Evolutionary conservation across 257 asterid genomes (phyloP).

Genomic region (Solanum pennellii): DNA sequence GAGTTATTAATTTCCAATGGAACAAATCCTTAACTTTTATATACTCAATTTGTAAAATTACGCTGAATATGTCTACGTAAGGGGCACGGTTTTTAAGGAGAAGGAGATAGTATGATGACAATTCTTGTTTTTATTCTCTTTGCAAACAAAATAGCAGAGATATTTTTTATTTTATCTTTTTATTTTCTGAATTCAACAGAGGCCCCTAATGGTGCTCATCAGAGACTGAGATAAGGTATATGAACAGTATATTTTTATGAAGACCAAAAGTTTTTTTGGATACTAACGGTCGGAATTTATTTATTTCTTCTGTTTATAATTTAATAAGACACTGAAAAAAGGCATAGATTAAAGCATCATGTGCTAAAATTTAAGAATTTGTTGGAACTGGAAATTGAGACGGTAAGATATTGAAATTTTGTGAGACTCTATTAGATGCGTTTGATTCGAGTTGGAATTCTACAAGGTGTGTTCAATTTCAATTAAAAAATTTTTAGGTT

Average conservation of each 20-base stretch:
- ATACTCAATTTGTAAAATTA: background rate
- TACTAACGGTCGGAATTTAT: conserved; percentile 4
- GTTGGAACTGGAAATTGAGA: background rate
- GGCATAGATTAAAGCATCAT: background rate
- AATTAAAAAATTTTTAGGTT: too few relatives aligned
- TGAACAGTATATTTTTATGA: background rate
- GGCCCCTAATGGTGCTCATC: background rate
- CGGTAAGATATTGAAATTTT: too few relatives aligned
- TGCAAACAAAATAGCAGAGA: background rate
- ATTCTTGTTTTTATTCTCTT: background rate
- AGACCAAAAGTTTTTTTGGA: background rate
- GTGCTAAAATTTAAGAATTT: background rate
- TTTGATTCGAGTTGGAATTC: too few relatives aligned
- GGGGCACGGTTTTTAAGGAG: conserved; percentile 17
- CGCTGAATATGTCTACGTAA: background rate
- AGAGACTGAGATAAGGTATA: background rate
- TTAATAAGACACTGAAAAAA: background rate
- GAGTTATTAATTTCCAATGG: too few relatives aligned
- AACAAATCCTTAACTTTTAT: accelerated
- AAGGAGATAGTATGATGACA: conserved; percentile 2
- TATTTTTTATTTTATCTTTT: background rate
- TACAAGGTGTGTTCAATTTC: too few relatives aligned
- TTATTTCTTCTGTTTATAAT: background rate
- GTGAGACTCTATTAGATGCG: too few relatives aligned
- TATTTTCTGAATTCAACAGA: background rate